Evolutionary conservation across 768 basidiomycete species (phyloP), one percentile per base, ranked within the genome.

Genomic region (Nidularia pulvinata): DNA sequence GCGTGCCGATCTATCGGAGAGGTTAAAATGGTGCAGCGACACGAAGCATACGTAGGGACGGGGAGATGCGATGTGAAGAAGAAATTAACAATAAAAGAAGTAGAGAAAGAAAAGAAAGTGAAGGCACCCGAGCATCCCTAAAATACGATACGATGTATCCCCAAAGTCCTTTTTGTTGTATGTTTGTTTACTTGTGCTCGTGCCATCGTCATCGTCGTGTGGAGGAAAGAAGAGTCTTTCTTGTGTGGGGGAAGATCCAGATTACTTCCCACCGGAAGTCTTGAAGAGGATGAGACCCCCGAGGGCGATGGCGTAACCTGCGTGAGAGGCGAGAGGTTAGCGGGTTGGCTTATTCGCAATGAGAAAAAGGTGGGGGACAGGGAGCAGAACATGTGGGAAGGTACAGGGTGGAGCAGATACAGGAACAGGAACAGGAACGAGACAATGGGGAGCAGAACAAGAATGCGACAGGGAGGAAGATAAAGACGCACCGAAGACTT

Each of bases 271-370:
- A 5, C 85, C 80, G 4, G 82, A 78, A 0, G 89, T 89, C 77
- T 90, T 95, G 81, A 89, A 96, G 49, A 94, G 70, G 56, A 98
- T 69, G 19, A 97, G 81, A 32, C 95, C 95, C 46, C 76, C 83
- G 4, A 97, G 76, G 0, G 96, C 95, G 61, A 97, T 83, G 9
- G 87, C 88, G 70, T 97, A 98, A 10, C 95, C 91, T 88, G 61
- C 6, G 7, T 49, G 33, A 7, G 19, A 19, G 19, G 33, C 7
- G 34, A 6, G 32, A n/a, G 34, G 55, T 49, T 25, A 56, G 16
- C 51, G 14, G 37, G 37, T 52, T 49, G 43, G 33, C 47, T 39
- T 30, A 22, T 16, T 10, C 37, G 37, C 16, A 39, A 10, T 10
- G 10, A 39, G 10, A 39, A 39, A 39, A 39, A 34, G 33, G 34